Base-by-base conservation (phyloP, 257 asterid genomes). In the Capsicum pubescens region DNA sequence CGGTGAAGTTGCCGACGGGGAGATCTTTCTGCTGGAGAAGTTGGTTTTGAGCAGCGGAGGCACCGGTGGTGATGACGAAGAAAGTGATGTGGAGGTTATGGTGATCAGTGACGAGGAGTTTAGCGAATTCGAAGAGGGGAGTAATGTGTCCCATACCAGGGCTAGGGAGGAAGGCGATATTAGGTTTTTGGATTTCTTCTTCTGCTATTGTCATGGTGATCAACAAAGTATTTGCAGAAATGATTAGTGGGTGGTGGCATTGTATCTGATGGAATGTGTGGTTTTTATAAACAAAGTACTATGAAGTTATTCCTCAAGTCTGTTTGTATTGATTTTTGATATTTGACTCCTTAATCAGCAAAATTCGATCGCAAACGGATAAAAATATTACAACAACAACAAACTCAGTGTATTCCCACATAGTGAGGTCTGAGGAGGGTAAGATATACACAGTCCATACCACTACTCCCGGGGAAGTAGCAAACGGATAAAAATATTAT, bases 131-230 rank as follows among this genome's bases (percentile, higher is more conserved):
- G 83, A 91, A 81, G 55, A 89, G 85, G 1, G 90, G 91, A 9
- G 71, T 64, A 9, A 90, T 9, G 82, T 91, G 92, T 6, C 95
- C 95, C 88, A 90, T 87, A 57, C 95, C 90, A 2, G 93, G 90
- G 85, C 91, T 87, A 0, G 90, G 86, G 15, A 91, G 90, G 54
- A 91, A 58, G 8, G 91, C 89, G 0, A 91, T 39, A 17, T 90
- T 89, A 0, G 85, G 86, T 21, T 84, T 88, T 6, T 35, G 12
- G 0, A 67, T 57, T 50, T 7, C 10, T 21, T 76, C 61, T 21
- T 76, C 61, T 1, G 81, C 14, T 12, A 26, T 50, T 2, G 61
- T 55, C 81, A 52, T 74, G 10, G 61, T 52, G 76, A 15, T 7
- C 8, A 21, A 15, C n/a, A 13, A 66, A 12, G 7, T 26, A 11